Evolutionary conservation across 2,329 filamentous ascomycete species (phyloP), one percentile per base, ranked within the genome.

Genomic region (Davidsoniella eucalypti): DNA sequence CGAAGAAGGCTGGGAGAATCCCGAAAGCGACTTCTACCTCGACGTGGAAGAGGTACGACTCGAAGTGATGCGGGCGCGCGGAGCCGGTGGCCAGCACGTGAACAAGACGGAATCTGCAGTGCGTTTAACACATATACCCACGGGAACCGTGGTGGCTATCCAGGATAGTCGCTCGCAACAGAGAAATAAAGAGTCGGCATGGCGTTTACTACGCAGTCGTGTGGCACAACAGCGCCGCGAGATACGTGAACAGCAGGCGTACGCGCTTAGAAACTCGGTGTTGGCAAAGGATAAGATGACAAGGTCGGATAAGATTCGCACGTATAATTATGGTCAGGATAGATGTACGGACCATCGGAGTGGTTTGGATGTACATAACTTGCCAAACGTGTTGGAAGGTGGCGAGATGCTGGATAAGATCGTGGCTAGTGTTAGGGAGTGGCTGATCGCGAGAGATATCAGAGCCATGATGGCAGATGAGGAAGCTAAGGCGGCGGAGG

Each of bases 51-150:
- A 98, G 53, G 87, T 98, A 21, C 74, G 74, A 47, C 71, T 78
- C 17, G 92, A 98, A 61, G 86, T 87, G 54, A 94, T 96, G 88
- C 76, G 88, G 14, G 87, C 92, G 0, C 72, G 86, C 43, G 92
- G 92, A 53, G 90, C 92, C 0, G 92, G 92, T 29, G 92, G 92
- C 1, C 92, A 98, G 68, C 92, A 98, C 65, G 92, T 98, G 61
- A 98, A 98, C 68, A 95, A 90, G 64, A 98, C 92, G 0, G 92
- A 98, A 67, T 94, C 87, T 26, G 92, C 92, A 3, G 85, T 98
- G 54, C 82, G 92, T 8, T 72, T 98, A 59, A 96, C 88, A 2
- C 92, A 98, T 67, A 65, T 83, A 5, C 92, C 92, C 2, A 94
- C 87, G 1, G 84, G 84, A 42, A 92, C 80, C 0, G 78, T 85